Evolutionary conservation across 2,329 filamentous ascomycete genomes (phyloP).

Genomic region (Colletotrichum viniferum): DNA sequence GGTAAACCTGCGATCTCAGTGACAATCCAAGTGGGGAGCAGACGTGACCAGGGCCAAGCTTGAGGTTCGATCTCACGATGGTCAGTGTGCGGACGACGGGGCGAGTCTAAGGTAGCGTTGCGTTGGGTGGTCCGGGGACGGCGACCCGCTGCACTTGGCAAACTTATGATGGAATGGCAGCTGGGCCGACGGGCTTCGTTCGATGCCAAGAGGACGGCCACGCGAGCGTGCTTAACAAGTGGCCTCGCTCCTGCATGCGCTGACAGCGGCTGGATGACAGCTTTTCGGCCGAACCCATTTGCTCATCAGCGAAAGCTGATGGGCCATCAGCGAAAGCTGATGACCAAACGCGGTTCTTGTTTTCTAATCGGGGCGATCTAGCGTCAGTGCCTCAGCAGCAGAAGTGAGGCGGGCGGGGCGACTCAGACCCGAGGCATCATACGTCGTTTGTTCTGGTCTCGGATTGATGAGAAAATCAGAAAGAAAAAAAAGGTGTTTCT

Average conservation of each 20-base stretch:
- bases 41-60: not conserved
- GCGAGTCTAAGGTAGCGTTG: not conserved
- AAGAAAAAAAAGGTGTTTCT: not conserved
- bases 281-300: not conserved
- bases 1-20: no score
- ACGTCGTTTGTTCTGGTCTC: not conserved
- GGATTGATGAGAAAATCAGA: conserved; percentile 13
- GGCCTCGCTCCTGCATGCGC: not conserved
- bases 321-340: not conserved
- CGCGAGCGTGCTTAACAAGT: not conserved
- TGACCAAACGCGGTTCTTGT: not conserved
- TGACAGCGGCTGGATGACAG: not conserved
- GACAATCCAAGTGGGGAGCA: not conserved
- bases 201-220: not conserved
- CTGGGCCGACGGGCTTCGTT: not conserved
- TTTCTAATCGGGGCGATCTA: not conserved
- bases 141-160: not conserved
- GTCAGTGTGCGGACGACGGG: conserved; percentile 8
- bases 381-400: not conserved
- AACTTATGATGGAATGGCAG: not conserved
- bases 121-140: not conserved
- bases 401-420: not conserved
- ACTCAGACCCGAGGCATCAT: not conserved
- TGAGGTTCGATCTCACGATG: conserved; percentile 11
- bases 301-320: not conserved